Evolutionary conservation across 2,329 filamentous ascomycete genomes (phyloP).

Genomic region (Aschersonia sp.): DNA sequence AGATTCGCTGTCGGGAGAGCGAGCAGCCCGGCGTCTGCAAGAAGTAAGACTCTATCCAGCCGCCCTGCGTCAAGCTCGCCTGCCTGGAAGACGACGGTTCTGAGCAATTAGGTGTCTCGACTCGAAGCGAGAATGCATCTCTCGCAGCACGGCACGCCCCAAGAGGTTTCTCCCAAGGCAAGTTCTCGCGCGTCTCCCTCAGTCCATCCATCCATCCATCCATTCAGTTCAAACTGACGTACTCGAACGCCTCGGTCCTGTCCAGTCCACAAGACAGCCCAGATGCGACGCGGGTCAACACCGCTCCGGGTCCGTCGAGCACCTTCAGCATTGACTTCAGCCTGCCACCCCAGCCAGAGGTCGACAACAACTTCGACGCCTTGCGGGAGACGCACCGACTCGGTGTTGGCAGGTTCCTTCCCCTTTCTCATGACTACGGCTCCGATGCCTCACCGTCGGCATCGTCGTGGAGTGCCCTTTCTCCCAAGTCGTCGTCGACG

Average conservation of each 20-base stretch:
- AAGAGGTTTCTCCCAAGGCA: conserved; percentile 31
- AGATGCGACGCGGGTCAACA: background rate
- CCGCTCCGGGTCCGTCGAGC: conserved; percentile 25
- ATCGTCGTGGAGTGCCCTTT: conserved; percentile 8
- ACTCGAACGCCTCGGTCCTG: too few species aligned
- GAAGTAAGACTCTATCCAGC: conserved; percentile 21
- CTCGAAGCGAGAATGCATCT: conserved; percentile 38
- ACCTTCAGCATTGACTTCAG: conserved; percentile 39
- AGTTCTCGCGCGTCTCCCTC: conserved; percentile 6
- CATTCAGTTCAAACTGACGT: too few species aligned
- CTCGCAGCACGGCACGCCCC: conserved; percentile 33
- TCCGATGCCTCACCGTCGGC: conserved; percentile 1
- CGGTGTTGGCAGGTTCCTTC: conserved; percentile 25
- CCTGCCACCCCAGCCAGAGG: conserved; percentile 24
- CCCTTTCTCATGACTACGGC: conserved; percentile 16
- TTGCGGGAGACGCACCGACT: conserved; percentile 28
- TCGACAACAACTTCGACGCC: conserved; percentile 23
- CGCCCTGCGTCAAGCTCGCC: background rate
- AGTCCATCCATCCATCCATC: too few species aligned
- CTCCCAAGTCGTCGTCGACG: conserved; percentile 12
- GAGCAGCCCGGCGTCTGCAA: conserved; percentile 33
- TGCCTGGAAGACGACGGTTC: background rate
- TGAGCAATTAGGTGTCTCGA: conserved; percentile 28
- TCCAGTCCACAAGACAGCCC: background rate
- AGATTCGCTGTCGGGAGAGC: conserved; percentile 36